Base-by-base conservation (phyloP, 140 eudicot species). In the Bidens hawaiensis region DNA sequence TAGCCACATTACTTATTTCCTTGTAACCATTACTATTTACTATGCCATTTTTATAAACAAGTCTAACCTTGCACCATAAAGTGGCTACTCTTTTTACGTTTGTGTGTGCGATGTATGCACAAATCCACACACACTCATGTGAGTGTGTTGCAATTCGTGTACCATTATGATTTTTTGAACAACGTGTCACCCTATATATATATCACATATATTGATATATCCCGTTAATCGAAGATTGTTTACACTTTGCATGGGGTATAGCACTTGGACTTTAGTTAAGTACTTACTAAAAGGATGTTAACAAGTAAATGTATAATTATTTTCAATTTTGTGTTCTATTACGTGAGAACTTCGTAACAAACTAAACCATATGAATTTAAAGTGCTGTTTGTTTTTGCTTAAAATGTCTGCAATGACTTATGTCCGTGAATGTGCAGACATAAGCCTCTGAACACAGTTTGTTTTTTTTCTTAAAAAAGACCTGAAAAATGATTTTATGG, bases 21-120 rank as follows among this genome's bases (percentile, higher is more conserved):
- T 48, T 64, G 64, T 63, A 69, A 63, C 26, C 43, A 55, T 24
- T 21, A 28, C 9, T 16, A n/a, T n/a, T n/a, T n/a, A n/a, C n/a
- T n/a, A n/a, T n/a, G n/a, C 24, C 10, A 17, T 28, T 41, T 58
- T 16, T 31, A 52, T 65, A 66, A 33, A 58, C 34, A 48, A 64
- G 43, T 69, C 42, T 38, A 57, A 72, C 62, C 48, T 53, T 69
- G 65, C 78, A 73, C 52, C 75, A 77, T 74, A 82, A 82, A 78
- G 79, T 63, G 25, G 68, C 46, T 71, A 64, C 65, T 46, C 79
- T 75, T 78, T 81, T 75, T 59, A 63, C 70, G 79, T 58, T 43
- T 67, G 69, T 74, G 78, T 73, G 78, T 73, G 78, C 50, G 63
- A 73, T 58, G 73, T 57, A 24, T 57, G 58, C 68, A 76, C 74